Base-by-base conservation (phyloP, 352 stramenopile species). In the Globisporangium polare region DNA sequence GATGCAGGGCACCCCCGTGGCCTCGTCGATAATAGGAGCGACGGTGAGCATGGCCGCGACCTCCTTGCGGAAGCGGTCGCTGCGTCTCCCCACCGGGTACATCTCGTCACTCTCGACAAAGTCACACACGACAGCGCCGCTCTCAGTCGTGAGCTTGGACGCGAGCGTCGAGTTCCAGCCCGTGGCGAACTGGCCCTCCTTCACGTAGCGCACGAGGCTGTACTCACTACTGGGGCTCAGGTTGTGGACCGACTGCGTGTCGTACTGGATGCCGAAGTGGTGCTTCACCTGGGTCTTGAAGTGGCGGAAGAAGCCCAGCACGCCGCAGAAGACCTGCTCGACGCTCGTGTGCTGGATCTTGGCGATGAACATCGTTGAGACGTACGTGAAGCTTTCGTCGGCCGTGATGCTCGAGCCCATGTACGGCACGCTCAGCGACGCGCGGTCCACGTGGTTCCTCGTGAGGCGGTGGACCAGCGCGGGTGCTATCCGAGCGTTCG, bases 71-170 rank as follows among this genome's bases (percentile, higher is more conserved):
- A 33, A 53, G 42, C 45, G 20, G 29, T 53, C 18, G 3, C 29
- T 13, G 2, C 31, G 43, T 2, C 27, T 17, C n/a, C 24, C 27
- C 9, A 26, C 22, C 2, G 41, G 55, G 58, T 73, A 63, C 29
- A 70, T 54, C 26, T 68, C 66, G 50, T 88, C 78, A 2, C 63
- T 52, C 43, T 81, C 74, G 27, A 84, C 67, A 41, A 73, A 80
- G 57, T 88, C 78, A 15, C 63, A 63, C 27, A 79, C 65, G 27
- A 88, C 59, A 2, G 42, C n/a, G 4, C 55, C 41, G 24, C 20
- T 27, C 1, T 59, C 53, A 9, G 9, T 37, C n/a, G 53, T 59
- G 37, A 62, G 37, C 46, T n/a, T 53, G 12, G 51, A 27, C 6
- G 22, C 18, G 24, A 56, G 33, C 51, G 33, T 42, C 29, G 51